Evolutionary conservation across 2,329 filamentous ascomycete species (phyloP), one percentile per base, ranked within the genome.

Genomic region (Ophidiomyces ophidiicola): DNA sequence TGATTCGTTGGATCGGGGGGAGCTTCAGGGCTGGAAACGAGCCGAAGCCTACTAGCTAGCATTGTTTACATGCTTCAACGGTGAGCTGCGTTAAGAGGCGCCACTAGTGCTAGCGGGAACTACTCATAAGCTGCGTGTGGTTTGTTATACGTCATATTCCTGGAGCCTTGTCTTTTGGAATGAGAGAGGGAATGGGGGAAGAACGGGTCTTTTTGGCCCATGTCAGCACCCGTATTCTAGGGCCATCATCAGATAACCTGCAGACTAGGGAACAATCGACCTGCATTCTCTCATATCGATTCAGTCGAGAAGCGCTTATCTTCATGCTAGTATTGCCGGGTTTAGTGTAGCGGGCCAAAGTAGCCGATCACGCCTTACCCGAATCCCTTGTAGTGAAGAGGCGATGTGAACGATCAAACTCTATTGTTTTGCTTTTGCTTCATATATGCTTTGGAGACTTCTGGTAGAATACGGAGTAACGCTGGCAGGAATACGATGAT

Each of bases 331-430:
- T 17, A 38, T 17, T 31, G n/a, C 33, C 2, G 21, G 29, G 25
- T 12, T 20, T 33, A 11, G 42, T 25, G 37, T 12, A 32, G 5
- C 25, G 32, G 17, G 29, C n/a, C 17, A 32, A 23, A 26, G 32
- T 34, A 35, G 41, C 21, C 30, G 28, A 40, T 28, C 41, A 40
- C 41, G 36, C 42, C 38, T 44, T 40, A 41, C 33, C 41, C 42
- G 32, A 40, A 33, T 23, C 12, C 8, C 12, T 33, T 31, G 21
- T 3, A 18, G 25, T n/a, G n/a, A n/a, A 5, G 17, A 6, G 19
- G 6, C 12, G 21, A 33, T 40, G 12, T 40, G 42, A 44, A 33
- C 32, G 32, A 19, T 44, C 24, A 32, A 26, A 30, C 10, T 30
- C 25, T 34, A 7, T 31, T 35, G 23, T 24, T 35, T 30, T 41